Conservation (phyloP, 2,329 filamentous ascomycete species). For the Colletotrichum horii region DNA sequence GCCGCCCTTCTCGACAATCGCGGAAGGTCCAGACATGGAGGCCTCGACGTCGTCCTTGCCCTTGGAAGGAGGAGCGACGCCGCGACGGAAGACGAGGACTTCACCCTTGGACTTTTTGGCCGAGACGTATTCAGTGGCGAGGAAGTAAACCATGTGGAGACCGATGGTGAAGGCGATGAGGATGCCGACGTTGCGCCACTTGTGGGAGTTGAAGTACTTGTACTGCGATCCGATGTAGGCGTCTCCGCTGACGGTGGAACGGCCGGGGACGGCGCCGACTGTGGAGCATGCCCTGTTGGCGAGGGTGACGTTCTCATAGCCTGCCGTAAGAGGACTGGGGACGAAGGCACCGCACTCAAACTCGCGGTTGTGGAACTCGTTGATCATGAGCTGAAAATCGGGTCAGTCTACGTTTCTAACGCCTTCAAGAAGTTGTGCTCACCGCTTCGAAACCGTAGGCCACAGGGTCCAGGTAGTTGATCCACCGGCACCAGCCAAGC, state of each 20-base stretch:
- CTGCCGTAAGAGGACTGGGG: neutral
- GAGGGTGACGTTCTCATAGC: constrained; percentile 25
- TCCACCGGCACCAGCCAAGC: constrained; percentile 55
- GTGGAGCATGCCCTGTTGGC: constrained; percentile 45
- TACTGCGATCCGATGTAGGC: constrained; percentile 47
- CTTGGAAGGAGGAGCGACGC: constrained; percentile 25
- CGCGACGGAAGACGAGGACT: constrained; percentile 62
- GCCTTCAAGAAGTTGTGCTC: neutral
- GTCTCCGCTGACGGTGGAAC: constrained; percentile 46
- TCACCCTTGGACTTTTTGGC: constrained; percentile 65
- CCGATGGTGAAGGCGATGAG: constrained; percentile 56
- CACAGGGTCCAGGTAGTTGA: constrained; percentile 59
- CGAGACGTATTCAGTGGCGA: constrained; percentile 49
- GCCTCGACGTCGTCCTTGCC: constrained; percentile 14
- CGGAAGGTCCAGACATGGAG: constrained; percentile 14
- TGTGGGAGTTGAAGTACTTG: constrained; percentile 48
- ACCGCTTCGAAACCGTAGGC: constrained; percentile 71
- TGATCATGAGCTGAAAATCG: constrained; percentile 48
- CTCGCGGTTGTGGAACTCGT: constrained; percentile 61
- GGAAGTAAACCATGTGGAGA: constrained; percentile 53
- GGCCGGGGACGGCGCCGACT: constrained; percentile 50
- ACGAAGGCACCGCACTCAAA: constrained; percentile 40
- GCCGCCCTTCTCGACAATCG: constrained; percentile 17
- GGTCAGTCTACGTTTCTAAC: neutral
- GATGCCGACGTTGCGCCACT: constrained; percentile 63